Conservation (phyloP, 805 yeast species). For the Candida morakotiae region DNA sequence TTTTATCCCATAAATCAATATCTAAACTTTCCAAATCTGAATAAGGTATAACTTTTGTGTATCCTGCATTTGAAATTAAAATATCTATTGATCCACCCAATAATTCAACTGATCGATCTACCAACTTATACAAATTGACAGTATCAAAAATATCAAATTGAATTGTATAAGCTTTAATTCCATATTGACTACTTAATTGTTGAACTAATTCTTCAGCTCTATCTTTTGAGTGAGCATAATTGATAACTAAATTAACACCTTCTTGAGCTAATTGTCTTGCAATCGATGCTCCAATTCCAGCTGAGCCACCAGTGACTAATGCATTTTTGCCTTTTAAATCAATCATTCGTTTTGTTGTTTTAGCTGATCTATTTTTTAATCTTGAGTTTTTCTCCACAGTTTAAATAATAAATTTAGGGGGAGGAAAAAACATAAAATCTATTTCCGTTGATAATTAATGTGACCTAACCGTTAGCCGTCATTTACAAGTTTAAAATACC, state of each 20-base stretch:
- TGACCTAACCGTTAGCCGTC: not conserved
- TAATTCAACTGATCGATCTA: conserved; percentile 18
- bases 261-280: conserved; percentile 29
- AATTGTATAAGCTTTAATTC: conserved; percentile 14
- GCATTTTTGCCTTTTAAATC: conserved; percentile 21
- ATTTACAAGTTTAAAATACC: too few species aligned
- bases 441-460: not conserved
- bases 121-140: conserved; percentile 16
- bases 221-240: conserved; percentile 23
- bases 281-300: conserved; percentile 33
- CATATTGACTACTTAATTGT: conserved; percentile 10
- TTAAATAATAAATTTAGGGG: not conserved
- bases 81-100: conserved; percentile 29
- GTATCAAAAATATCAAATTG: conserved; percentile 23
- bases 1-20: conserved; percentile 28
- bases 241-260: conserved; percentile 29
- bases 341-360: conserved; percentile 5
- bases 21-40: conserved; percentile 25
- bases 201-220: conserved; percentile 23
- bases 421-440: not conserved
- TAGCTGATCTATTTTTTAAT: not conserved
- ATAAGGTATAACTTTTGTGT: conserved; percentile 29
- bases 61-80: conserved; percentile 35
- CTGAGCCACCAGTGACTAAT: conserved; percentile 16
- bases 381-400: not conserved